Evolutionary conservation across 371 early-diverging fungal genomes (phyloP).

Genomic region (Syncephalastrum sp.): DNA sequence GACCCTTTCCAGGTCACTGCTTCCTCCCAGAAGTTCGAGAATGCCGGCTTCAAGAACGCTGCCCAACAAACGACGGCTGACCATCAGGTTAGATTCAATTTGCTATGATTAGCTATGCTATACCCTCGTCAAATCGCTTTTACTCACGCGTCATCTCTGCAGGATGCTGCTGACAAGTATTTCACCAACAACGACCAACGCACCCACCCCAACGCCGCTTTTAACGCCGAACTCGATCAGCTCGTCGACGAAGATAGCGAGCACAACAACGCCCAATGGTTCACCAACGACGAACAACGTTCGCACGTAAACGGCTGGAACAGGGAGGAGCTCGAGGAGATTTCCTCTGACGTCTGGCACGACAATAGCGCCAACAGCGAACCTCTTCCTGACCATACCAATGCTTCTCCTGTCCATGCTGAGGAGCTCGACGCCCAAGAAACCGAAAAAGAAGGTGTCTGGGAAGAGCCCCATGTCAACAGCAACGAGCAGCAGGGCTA

Average conservation of each 20-base stretch:
- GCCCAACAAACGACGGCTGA: no score
- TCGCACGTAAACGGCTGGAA: slow-evolving; percentile 10
- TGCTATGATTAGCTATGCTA: no score
- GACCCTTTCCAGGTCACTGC: slow-evolving; percentile 20
- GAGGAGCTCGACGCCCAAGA: neutral
- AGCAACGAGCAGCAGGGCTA: neutral
- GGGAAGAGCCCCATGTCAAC: neutral
- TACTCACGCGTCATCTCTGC: no score
- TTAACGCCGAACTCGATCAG: slow-evolving; percentile 8
- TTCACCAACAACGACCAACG: slow-evolving; percentile 12
- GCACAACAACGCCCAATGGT: slow-evolving; percentile 1
- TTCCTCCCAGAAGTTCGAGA: neutral
- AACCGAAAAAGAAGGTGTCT: no score
- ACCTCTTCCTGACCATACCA: slow-evolving; percentile 11
- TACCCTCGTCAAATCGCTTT: no score
- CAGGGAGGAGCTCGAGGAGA: neutral
- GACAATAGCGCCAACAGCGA: neutral
- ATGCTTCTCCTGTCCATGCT: slow-evolving; percentile 4
- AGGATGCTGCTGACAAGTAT: neutral
- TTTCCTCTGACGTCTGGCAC: neutral
- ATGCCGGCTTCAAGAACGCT: no score
- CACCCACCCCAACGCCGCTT: slow-evolving; percentile 3
- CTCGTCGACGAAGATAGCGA: slow-evolving; percentile 18
- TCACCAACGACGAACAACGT: slow-evolving; percentile 20
- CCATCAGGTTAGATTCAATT: no score